Base-by-base conservation (phyloP, 2,329 filamentous ascomycete species). In the Nemania bipapillata region DNA sequence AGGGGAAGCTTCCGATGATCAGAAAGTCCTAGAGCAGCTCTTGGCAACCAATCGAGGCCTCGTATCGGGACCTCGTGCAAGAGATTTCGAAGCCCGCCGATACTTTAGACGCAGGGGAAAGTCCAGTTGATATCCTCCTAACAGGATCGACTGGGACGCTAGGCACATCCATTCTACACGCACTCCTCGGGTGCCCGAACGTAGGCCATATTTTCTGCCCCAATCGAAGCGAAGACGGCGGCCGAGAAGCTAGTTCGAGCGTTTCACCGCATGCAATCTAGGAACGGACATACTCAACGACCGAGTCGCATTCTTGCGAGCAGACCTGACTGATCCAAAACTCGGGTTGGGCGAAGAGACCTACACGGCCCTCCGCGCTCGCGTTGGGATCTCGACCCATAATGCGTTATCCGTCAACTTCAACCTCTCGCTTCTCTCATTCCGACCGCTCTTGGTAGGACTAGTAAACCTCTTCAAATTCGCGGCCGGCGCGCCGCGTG, bases 111-210 rank as follows among this genome's bases (percentile, higher is more conserved):
- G 74, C 71, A 1, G 67, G 72, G 22, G 56, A 35, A 1, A 37
- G 35, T 2, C 37, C n/a, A 1, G 60, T 74, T 8, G 63, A 66
- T 5, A 24, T 84, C 3, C 62, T 83, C 7, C 71, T 83, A 4
- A 83, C 81, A 1, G 81, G 82, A 1, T 80, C 77, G 1, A 81
- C 81, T 0, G 81, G 82, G 0, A 80, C 78, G 59, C 63, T 83
- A 1, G 81, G 82, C 1, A 77, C 76, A 8, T 80, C 82, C 71
- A 62, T 83, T 2, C 78, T 85, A 5, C 77, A 81, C 26, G 69
- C 77, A 28, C 68, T 82, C 11, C 77, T 79, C 2, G 63, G 65
- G 1, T 75, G 80, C 22, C 67, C 63, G 9, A 63, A 62, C 37
- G 66, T 77, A 11, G 35, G 35, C 3, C 64, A 35, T 17, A 55